These are phyloP conservation scores for Paramecium sexaurelia DNA, from an alignment of 73 alveolate species.

Conservation along the genomic window DNA sequence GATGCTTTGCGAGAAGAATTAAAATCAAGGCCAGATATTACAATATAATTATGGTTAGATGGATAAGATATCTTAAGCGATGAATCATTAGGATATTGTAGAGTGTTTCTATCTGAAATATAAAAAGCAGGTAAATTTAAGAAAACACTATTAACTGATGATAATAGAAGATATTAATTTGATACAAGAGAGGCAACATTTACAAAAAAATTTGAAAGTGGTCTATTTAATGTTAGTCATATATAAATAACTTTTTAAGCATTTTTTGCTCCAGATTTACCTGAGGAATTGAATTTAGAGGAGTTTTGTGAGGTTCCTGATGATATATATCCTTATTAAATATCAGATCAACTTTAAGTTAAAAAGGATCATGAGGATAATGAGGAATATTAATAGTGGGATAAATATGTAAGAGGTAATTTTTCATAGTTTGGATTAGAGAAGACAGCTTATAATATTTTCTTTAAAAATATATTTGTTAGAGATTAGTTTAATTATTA, in stretches of 20 bases:
- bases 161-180: background rate
- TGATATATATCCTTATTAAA: conserved; percentile 61
- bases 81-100: conserved; percentile 59
- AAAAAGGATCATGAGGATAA: conserved; percentile 45
- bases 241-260: conserved; percentile 56
- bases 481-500: conserved; percentile 61
- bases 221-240: conserved; percentile 62
- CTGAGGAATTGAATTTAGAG: conserved; percentile 53
- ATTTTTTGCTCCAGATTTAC: conserved; percentile 60
- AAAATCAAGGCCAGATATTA: conserved; percentile 57
- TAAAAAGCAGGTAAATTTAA: conserved; percentile 6
- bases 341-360: conserved; percentile 12
- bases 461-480: conserved; percentile 63
- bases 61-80: conserved; percentile 65
- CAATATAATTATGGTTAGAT: conserved; percentile 64
- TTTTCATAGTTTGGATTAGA: conserved; percentile 39
- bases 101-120: conserved; percentile 43
- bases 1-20: conserved; percentile 65
- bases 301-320: conserved; percentile 59
- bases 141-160: conserved; percentile 37
- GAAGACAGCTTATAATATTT: conserved; percentile 56
- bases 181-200: conserved; percentile 61
- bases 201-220: conserved; percentile 60
- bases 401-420: conserved; percentile 40
- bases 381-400: conserved; percentile 44